phyloP scores from a whole-genome alignment of 2,329 filamentous ascomycete genomes.

The Westerdykella ornata region DNA sequence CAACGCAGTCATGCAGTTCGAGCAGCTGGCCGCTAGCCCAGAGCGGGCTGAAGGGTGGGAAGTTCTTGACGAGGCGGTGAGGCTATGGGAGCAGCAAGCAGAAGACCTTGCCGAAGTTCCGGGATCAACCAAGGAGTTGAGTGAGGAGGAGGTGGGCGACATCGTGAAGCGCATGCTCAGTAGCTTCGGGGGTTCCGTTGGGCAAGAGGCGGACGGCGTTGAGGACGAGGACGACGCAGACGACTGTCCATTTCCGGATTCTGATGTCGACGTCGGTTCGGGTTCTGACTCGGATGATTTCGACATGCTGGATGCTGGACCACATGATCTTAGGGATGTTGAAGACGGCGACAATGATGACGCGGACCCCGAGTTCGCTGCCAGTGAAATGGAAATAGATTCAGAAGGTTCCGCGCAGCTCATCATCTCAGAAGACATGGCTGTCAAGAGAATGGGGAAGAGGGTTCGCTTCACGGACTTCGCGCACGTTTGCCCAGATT shows the following conservation, averaged over 20 bases:
- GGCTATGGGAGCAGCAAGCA: not conserved
- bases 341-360: not conserved
- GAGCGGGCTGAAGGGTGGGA: not conserved
- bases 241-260: too few species aligned
- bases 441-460: not conserved
- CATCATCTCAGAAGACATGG: not conserved
- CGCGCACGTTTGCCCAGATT: slow-evolving; percentile 9
- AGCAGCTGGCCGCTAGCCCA: not conserved
- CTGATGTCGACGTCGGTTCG: too few species aligned
- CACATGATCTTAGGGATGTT: not conserved
- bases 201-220: too few species aligned
- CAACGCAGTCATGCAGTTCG: not conserved
- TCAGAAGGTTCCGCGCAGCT: not conserved
- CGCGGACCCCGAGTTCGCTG: not conserved
- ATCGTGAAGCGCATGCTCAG: not conserved
- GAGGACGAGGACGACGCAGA: too few species aligned
- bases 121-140: not conserved
- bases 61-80: not conserved
- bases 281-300: not conserved
- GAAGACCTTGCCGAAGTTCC: not conserved
- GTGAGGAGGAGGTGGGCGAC: not conserved
- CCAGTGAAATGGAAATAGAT: not conserved
- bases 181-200: too few species aligned
- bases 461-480: not conserved
- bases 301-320: not conserved